Conservation (phyloP, 164 flowering plant genomes). For the Dillenia turbinata region DNA sequence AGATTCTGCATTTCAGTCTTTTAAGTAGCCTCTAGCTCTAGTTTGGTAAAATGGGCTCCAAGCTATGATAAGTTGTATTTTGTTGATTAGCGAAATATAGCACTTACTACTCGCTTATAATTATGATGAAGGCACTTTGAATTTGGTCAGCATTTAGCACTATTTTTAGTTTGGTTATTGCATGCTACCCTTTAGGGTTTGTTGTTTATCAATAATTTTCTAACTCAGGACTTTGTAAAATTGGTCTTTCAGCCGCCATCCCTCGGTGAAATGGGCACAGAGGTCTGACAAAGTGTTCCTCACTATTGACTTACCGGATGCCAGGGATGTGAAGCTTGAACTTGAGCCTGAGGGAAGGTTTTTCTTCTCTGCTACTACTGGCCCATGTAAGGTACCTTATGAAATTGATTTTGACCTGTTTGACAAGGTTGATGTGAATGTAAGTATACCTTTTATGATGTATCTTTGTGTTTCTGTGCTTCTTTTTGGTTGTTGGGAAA, state of each 20-base stretch:
- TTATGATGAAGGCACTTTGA: too few relatives aligned
- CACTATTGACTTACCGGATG: conserved; percentile 68
- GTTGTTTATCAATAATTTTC: too few relatives aligned
- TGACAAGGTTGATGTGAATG: conserved; percentile 62
- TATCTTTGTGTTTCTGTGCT: background rate
- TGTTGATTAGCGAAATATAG: too few relatives aligned
- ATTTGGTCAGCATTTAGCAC: too few relatives aligned
- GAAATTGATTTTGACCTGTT: conserved; percentile 53
- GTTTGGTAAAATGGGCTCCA: too few relatives aligned
- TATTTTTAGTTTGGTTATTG: too few relatives aligned
- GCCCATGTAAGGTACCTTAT: conserved; percentile 37
- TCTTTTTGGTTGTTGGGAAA: too few relatives aligned
- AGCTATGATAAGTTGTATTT: too few relatives aligned
- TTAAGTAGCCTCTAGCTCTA: too few relatives aligned
- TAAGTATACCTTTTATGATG: conserved; percentile 16
- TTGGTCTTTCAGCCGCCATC: conserved; percentile 52
- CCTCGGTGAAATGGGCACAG: conserved; percentile 74
- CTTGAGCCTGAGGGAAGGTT: conserved; percentile 74
- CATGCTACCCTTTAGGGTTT: too few relatives aligned
- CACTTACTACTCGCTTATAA: too few relatives aligned
- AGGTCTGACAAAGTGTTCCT: conserved; percentile 49
- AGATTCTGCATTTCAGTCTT: too few relatives aligned
- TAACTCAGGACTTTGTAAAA: background rate
- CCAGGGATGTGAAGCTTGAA: conserved; percentile 62
- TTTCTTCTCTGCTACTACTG: conserved; percentile 56